Evolutionary conservation across 345 rosid genomes (phyloP), one percentile per base, ranked within the genome.

Genomic region (Heritiera fomes): DNA sequence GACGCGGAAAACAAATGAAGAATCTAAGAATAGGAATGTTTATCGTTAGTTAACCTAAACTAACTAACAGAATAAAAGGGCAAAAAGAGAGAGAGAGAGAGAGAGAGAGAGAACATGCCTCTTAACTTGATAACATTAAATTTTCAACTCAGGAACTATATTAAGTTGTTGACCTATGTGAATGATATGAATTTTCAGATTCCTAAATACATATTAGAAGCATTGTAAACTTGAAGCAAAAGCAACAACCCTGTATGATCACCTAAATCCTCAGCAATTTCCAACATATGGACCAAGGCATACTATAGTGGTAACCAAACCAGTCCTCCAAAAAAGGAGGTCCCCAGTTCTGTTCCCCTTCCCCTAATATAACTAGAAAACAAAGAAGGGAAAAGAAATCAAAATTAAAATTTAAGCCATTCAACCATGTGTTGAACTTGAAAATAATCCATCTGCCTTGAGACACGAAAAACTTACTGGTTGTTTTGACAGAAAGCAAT

Each of bases 401-500:
- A 50, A 3, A 15, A 10, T 71, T 43, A 71, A 71, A 71, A 49
- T 30, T 10, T 49, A 49, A 7, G 23, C n/a, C 40, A 28, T 74
- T 53, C 28, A 13, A 58, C 17, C 38, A 41, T 58, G 67, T 62
- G 12, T 30, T 34, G 38, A 34, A 34, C 38, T 34, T 34, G 38
- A 34, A 34, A 34, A 34, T 3, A 34, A 34, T 34, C 38, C 3
- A 34, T 34, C 38, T 34, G 38, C 38, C 38, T 34, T 34, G 47
- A 14, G 46, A 12, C 5, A 20, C 20, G 69, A 5, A 68, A 45
- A 87, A 84, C 91, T 85, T 81, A 95, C 98, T 80, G 49, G 98
- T 95, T 32, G 97, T 93, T 82, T 76, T 88, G 82, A 91, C 83
- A 43, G 90, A 84, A 80, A 95, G 90, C 81, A 86, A 41, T 56